Evolutionary conservation across 179 eudicot species (phyloP), one percentile per base, ranked within the genome.

Genomic region (Drosera spatulata): DNA sequence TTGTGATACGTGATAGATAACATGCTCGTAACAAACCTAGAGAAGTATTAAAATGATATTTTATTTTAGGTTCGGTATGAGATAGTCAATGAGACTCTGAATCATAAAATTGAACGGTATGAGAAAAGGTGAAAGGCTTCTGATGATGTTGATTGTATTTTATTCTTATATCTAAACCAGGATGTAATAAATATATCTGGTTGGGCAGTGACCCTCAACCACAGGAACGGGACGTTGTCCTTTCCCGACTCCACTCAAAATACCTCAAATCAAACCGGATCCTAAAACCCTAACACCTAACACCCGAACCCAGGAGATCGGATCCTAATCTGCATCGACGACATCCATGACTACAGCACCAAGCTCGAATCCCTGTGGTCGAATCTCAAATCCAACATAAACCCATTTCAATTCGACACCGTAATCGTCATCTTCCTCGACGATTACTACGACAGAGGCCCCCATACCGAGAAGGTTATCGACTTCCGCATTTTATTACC

Each of bases 401-500:
- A 56, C 74, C 80, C 82, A 41, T 61, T 78, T 50, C 74, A 80
- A 50, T 91, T 91, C 80, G 60, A 65, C 53, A 62, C 68, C 5
- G 86, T 95, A 6, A 64, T 71, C 0, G 66, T 91, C 71, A 79
- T 91, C 37, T 91, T 91, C 81, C 55, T 91, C 11, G 97, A 96
- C 4, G 98, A 91, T 72, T 91, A 91, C 61, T 91, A 96, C 65
- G 98, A 91, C 45, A 74, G 96, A 15, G 96, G 98, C 9, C 86
- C 85, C 0, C 50, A 85, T 22, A 84, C 95, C 12, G 77, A 73
- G 46, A 33, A 61, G 50, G 96, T 91, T 1, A 65, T 91, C 45
- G 87, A 84, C 50, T 88, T 91, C 73, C 54, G 85, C 3, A 40
- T 88, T 52, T 63, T 76, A 39, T 62, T 91, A 15, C 82, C 89